Percentiles rank a stretch among this genome's conserved stretches.
Conservation (phyloP, 805 yeast genomes). For the Kazachstania africana region DNA sequence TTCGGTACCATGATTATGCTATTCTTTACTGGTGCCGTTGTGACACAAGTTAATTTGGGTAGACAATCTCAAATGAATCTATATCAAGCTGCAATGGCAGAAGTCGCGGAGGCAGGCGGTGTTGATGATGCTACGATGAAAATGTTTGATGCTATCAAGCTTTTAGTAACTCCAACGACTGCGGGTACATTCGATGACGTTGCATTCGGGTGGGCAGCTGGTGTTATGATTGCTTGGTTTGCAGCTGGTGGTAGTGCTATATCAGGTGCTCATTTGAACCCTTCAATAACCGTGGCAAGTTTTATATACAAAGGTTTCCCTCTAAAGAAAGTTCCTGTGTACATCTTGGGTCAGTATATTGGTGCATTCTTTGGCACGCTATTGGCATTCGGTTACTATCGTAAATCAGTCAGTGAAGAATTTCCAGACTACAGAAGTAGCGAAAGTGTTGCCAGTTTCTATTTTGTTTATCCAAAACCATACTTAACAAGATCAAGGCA, state of each 20-base stretch:
- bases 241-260: slow-evolving; percentile 39
- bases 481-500: slow-evolving; percentile 32
- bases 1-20: slow-evolving; percentile 38
- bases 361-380: slow-evolving; percentile 40
- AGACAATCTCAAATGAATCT: slow-evolving; percentile 13
- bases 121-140: slow-evolving; percentile 3
- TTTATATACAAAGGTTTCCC: slow-evolving; percentile 43
- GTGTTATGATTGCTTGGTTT: slow-evolving; percentile 39
- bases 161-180: slow-evolving; percentile 5
- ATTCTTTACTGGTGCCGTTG: slow-evolving; percentile 37
- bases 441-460: slow-evolving; percentile 21
- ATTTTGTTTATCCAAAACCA: slow-evolving; percentile 33
- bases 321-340: slow-evolving; percentile 34
- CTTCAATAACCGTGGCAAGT: slow-evolving; percentile 38
- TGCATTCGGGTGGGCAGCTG: slow-evolving; percentile 43
- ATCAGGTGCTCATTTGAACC: slow-evolving; percentile 49
- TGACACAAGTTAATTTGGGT: slow-evolving; percentile 34
- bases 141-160: slow-evolving; percentile 4
- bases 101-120: slow-evolving; percentile 1
- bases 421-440: background rate
- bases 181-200: slow-evolving; percentile 34
- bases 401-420: background rate
- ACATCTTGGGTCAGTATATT: slow-evolving; percentile 35
- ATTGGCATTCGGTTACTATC: slow-evolving; percentile 7
- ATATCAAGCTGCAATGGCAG: slow-evolving; percentile 2